Percentiles rank a stretch among this genome's conserved stretches.
Evolutionary conservation across 2,329 filamentous ascomycete species (phyloP).

Genomic region (Fusarium humuli): DNA sequence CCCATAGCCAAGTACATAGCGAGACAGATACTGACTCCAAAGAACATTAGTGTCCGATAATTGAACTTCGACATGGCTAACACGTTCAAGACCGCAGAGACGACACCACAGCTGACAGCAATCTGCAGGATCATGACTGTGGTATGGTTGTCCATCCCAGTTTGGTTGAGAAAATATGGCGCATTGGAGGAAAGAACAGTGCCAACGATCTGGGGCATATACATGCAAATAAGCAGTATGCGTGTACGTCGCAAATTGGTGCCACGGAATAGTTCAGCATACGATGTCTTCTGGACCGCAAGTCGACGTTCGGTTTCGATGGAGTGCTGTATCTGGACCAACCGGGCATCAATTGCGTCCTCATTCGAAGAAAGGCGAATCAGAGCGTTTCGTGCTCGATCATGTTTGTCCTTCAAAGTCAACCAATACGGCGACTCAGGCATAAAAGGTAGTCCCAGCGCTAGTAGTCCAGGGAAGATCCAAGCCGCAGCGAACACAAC

Average conservation of each 20-base stretch:
- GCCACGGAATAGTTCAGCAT: conserved; percentile 2
- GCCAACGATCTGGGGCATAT: conserved; percentile 8
- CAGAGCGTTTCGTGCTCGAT: not conserved
- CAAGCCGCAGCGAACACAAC: conserved; percentile 11
- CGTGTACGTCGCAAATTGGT: conserved; percentile 1
- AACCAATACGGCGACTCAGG: conserved; percentile 10
- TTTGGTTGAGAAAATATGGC: conserved; percentile 14
- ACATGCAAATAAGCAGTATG: conserved; percentile 11
- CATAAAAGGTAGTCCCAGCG: conserved; percentile 6
- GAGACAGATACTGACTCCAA: conserved; percentile 5
- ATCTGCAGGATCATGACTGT: conserved; percentile 10
- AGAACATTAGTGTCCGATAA: conserved; percentile 7
- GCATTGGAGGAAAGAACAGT: conserved; percentile 15
- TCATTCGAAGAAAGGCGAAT: not conserved
- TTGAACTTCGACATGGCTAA: conserved; percentile 7
- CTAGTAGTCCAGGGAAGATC: not conserved
- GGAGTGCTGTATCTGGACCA: conserved; percentile 5
- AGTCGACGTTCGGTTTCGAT: conserved; percentile 10
- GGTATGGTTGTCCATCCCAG: conserved; percentile 7
- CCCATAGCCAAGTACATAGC: conserved; percentile 10
- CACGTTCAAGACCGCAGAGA: not conserved
- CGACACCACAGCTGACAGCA: not conserved
- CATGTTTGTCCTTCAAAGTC: not conserved
- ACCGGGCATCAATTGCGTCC: not conserved
- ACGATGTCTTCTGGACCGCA: conserved; percentile 1